Evolutionary conservation across 768 basidiomycete species (phyloP), one percentile per base, ranked within the genome.

Genomic region (Asterophora lycoperdoides): DNA sequence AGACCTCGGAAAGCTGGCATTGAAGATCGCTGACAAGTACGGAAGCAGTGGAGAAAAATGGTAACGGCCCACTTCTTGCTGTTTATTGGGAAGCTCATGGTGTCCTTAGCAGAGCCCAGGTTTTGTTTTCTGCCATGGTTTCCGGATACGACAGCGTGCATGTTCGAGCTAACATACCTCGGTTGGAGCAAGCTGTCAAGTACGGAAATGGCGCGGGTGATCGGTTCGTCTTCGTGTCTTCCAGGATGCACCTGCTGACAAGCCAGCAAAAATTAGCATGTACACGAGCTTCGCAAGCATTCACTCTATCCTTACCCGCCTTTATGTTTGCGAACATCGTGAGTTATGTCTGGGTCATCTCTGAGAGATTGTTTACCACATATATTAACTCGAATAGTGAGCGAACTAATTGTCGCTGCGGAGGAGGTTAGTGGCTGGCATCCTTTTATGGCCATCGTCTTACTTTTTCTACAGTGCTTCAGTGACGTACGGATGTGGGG

Each of bases 11-110:
- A 83, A 79, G 56, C 64, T 87, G 38, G 84, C 81, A 7, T 61
- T 89, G 34, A 75, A 75, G 38, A 81, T 87, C n/a, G 84, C 84
- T 15, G 80, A 86, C 37, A 70, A 68, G 18, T 71, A 84, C 60
- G 84, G 84, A 28, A 78, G 71, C 18, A 81, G 72, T 43, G 76
- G 75, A 42, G 84, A 85, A 60, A 84, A 84, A 73, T 86, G 84
- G 84, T 83, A 32, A 28, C 4, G 11, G 17, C 44, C 44, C 66
- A 41, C 29, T n/a, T 7, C 47, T 28, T 32, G 28, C 29, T 38
- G 26, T 17, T 15, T 52, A 14, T 9, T 36, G n/a, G n/a, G 10
- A 10, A n/a, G 5, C 45, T 37, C n/a, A 41, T 14, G 60, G 14
- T 32, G 50, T 41, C 30, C 36, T 30, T 48, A 84, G 83, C 54